Percentiles rank a stretch among this genome's conserved stretches.
phyloP scores from a whole-genome alignment of 352 stramenopile genomes.

The Pythium pyrilobum region DNA sequence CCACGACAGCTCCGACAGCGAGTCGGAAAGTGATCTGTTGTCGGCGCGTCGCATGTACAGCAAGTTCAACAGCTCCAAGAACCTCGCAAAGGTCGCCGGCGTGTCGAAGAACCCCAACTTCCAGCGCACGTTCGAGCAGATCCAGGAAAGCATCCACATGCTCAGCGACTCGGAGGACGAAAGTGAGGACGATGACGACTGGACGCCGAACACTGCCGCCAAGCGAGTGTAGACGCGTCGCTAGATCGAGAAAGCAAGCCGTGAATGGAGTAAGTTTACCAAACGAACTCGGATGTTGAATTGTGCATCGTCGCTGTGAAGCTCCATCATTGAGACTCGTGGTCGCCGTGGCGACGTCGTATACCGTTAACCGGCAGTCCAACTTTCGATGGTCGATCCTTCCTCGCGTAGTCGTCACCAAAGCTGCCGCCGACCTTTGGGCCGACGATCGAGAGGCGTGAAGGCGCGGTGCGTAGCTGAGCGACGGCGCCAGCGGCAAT shows the following conservation, averaged over 20 bases:
- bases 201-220: neutral
- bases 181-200: conserved; percentile 26
- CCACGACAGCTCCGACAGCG: conserved; percentile 19
- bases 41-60: conserved; percentile 19
- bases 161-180: conserved; percentile 42
- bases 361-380: neutral
- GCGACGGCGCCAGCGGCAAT: too few relatives aligned
- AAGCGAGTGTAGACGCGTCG: neutral
- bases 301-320: neutral
- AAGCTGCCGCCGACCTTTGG: neutral
- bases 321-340: too few relatives aligned
- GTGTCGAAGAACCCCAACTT: conserved; percentile 31
- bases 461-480: too few relatives aligned
- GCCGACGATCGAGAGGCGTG: neutral
- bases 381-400: neutral
- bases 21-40: conserved; percentile 17
- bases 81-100: conserved; percentile 37
- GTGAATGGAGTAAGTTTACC: neutral
- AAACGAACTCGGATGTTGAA: too few relatives aligned
- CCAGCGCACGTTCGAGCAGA: conserved; percentile 51
- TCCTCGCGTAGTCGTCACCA: neutral
- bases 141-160: conserved; percentile 56
- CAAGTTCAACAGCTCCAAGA: conserved; percentile 35
- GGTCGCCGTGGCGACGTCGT: too few relatives aligned
- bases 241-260: conserved; percentile 1